Evolutionary conservation across 2,329 filamentous ascomycete genomes (phyloP).

Genomic region (Hymenoscyphus fructigenus): DNA sequence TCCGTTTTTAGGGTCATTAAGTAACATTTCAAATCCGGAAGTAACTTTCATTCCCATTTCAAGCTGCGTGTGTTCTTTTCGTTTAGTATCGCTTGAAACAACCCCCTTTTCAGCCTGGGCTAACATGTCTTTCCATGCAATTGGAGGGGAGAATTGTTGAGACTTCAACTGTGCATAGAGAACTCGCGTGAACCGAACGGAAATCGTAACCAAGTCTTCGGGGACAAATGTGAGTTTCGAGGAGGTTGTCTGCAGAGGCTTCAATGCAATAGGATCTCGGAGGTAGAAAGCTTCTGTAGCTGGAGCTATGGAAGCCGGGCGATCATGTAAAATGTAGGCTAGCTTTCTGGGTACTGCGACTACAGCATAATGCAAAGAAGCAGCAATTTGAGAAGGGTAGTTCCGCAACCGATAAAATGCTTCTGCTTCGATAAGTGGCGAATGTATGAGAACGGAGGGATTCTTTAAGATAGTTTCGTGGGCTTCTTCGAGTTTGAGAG

Average conservation of each 20-base stretch:
- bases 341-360: conserved; percentile 78
- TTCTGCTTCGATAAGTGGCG: conserved; percentile 75
- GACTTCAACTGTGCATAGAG: conserved; percentile 88
- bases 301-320: conserved; percentile 74
- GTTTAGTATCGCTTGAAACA: conserved; percentile 28
- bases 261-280: conserved; percentile 75
- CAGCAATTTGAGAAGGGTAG: conserved; percentile 73
- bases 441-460: conserved; percentile 63
- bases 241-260: conserved; percentile 60
- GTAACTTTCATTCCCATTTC: conserved; percentile 87
- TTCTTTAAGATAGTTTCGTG: conserved; percentile 57
- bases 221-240: conserved; percentile 66
- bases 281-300: conserved; percentile 92
- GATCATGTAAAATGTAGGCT: conserved; percentile 73
- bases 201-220: conserved; percentile 74
- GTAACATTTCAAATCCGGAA: conserved; percentile 87
- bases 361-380: conserved; percentile 73
- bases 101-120: conserved; percentile 32
- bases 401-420: conserved; percentile 86
- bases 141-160: conserved; percentile 73
- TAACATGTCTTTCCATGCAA: conserved; percentile 47
- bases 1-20: conserved; percentile 64
- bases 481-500: conserved; percentile 64
- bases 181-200: conserved; percentile 80
- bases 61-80: conserved; percentile 32